Evolutionary conservation across 192 early-diverging fungal species (phyloP), one percentile per base, ranked within the genome.

Genomic region (Haplosporangium gracile): DNA sequence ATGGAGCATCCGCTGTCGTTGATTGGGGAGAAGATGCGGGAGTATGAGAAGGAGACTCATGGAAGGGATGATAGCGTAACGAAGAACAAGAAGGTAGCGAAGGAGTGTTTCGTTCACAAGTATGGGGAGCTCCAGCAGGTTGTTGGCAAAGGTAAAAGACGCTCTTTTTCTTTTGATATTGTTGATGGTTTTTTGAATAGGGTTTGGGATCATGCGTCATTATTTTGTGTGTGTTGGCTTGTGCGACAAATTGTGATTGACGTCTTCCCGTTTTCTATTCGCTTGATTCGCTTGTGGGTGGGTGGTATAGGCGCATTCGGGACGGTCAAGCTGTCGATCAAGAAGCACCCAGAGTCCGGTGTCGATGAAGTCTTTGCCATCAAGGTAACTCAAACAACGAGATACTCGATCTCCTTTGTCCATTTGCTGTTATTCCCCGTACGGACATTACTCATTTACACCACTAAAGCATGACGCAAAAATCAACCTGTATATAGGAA

Each of bases 401-500:
- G 18, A 18, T 40, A 32, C 29, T 39, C 22, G n/a, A 75, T 18
- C 10, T 5, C 15, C 2, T 40, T 34, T 68, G 36, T 40, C 2
- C 16, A 68, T 70, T 69, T 36, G 5, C n/a, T 38, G 29, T 60
- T 26, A 8, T 69, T 15, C 2, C 40, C 51, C 2, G 36, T 22
- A 18, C 40, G 22, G 18, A 51, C 8, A 76, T 11, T 29, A 51
- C 22, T 39, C 3, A 22, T 11, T 55, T 11, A 53, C 49, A 2
- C 2, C 20, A 51, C 49, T 20, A 51, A 51, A 43, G 1, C 70
- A 49, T 51, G 13, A 4, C 24, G 32, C 16, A 51, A 51, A 16
- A 51, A 20, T 49, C 13, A 18, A 45, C 40, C 22, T 15, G n/a
- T 74, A 45, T 60, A 38, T 26, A 99, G 93, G 97, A 99, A 78